Base-by-base conservation (phyloP, 345 rosid genomes). In the Ceriops tagal region DNA sequence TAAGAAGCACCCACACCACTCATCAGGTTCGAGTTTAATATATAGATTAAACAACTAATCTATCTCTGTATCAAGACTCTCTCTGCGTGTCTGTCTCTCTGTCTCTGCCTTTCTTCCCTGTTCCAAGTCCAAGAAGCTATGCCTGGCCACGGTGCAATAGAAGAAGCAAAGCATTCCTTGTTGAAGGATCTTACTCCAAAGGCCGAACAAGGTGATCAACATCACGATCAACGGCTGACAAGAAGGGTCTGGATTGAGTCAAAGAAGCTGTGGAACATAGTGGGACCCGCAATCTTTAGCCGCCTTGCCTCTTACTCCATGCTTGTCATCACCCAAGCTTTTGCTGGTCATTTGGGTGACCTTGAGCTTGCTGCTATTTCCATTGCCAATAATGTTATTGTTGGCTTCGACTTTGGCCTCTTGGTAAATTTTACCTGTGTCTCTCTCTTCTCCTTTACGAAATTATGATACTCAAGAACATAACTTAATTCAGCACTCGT, bases 351-450 rank as follows among this genome's bases (percentile, higher is more conserved):
- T 74, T 80, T 93, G 35, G 99, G 99, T 0, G 93, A 90, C 62
- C 90, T 88, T 20, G 93, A 92, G 74, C 92, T 95, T 24, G 99
- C 96, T n/a, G 97, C 96, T 26, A 79, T 92, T 43, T 88, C 99
- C 71, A 86, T 95, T 35, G 81, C 87, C n/a, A 81, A 71, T 62
- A 95, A 76, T 77, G 91, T 92, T 77, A 39, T 86, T 67, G 73
- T 86, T 30, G 96, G 97, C 24, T 85, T 95, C 65, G 90, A 89
- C 79, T 81, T 85, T 21, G 99, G 99, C 62, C 95, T 95, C 74
- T 11, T 91, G 92, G 98, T 89, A 89, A 89, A 21, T 8, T 34
- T 20, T 15, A n/a, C 18, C 30, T 21, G 9, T 9, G 15, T 55
- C 15, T 55, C 3, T 55, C 27, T 55, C 58, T 55, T 15, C 13